Conservation (phyloP, 1,284 basidiomycete genomes). For the Irpex sp. region DNA sequence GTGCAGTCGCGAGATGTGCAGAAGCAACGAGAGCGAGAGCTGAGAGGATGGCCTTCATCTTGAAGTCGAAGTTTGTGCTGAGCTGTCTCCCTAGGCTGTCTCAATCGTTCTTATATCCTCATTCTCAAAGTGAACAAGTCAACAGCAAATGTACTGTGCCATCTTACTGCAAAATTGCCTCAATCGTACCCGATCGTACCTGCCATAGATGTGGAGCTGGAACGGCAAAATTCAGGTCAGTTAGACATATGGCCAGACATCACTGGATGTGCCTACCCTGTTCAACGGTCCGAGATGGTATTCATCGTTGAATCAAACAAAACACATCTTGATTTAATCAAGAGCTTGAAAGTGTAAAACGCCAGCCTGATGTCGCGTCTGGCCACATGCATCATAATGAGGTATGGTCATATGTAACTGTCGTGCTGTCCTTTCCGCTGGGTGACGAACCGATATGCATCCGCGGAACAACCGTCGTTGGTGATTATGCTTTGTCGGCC, state of each 20-base stretch:
- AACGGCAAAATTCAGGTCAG: background rate
- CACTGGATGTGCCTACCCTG: background rate
- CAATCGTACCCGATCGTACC: background rate
- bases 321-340: background rate
- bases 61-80: background rate
- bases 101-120: background rate
- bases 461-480: background rate
- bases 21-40: conserved; percentile 12
- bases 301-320: background rate
- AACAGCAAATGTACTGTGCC: background rate
- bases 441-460: background rate
- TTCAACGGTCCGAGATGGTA: background rate
- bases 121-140: background rate
- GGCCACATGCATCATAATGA: background rate
- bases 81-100: background rate
- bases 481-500: background rate
- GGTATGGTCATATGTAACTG: background rate
- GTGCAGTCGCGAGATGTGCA: conserved; percentile 14
- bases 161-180: background rate
- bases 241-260: background rate
- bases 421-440: background rate
- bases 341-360: background rate
- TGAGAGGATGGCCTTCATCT: conserved; percentile 16
- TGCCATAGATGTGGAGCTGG: background rate
- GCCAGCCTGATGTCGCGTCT: background rate